phyloP scores from a whole-genome alignment of 2,329 filamentous ascomycete genomes.

The Cladophialophora yegresii region DNA sequence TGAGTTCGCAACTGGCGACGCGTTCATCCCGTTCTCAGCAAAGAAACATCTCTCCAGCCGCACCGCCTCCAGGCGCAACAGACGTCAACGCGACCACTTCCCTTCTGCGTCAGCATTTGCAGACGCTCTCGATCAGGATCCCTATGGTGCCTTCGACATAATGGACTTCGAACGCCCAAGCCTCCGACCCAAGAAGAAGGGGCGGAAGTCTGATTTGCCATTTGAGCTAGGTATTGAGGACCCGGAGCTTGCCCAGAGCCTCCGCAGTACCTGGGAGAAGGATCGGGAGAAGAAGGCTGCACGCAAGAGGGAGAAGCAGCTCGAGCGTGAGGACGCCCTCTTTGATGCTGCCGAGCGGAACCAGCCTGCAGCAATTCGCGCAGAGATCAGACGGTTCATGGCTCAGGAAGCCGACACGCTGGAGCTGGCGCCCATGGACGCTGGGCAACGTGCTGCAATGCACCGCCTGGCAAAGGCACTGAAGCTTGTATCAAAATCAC shows the following conservation, averaged over 20 bases:
- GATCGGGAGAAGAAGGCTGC: constrained; percentile 71
- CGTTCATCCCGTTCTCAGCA: constrained; percentile 33
- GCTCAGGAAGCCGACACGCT: constrained; percentile 46
- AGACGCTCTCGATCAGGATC: constrained; percentile 60
- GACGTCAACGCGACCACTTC: constrained; percentile 46
- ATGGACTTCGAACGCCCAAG: constrained; percentile 79
- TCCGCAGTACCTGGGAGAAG: constrained; percentile 64
- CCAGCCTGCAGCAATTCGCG: constrained; percentile 66
- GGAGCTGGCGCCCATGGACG: constrained; percentile 80
- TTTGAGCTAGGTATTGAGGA: constrained; percentile 60
- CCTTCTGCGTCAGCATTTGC: constrained; percentile 59
- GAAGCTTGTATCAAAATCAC: constrained; percentile 80
- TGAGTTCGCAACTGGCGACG: constrained; percentile 29
- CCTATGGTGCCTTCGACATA: constrained; percentile 73
- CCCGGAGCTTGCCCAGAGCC: constrained; percentile 63
- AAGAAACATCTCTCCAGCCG: constrained; percentile 34
- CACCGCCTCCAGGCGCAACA: constrained; percentile 36
- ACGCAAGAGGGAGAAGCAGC: constrained; percentile 69
- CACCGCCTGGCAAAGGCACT: constrained; percentile 77
- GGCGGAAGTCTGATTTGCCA: constrained; percentile 56
- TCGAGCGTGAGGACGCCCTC: constrained; percentile 65
- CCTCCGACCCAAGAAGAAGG: constrained; percentile 66
- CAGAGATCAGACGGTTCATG: constrained; percentile 59
- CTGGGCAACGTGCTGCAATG: constrained; percentile 71
- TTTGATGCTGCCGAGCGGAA: constrained; percentile 58